A percentile compares a stretch with the other conserved stretches of the same genome.
Evolutionary conservation across 768 basidiomycete species (phyloP).

Genomic region (Tephrocybe sp.): DNA sequence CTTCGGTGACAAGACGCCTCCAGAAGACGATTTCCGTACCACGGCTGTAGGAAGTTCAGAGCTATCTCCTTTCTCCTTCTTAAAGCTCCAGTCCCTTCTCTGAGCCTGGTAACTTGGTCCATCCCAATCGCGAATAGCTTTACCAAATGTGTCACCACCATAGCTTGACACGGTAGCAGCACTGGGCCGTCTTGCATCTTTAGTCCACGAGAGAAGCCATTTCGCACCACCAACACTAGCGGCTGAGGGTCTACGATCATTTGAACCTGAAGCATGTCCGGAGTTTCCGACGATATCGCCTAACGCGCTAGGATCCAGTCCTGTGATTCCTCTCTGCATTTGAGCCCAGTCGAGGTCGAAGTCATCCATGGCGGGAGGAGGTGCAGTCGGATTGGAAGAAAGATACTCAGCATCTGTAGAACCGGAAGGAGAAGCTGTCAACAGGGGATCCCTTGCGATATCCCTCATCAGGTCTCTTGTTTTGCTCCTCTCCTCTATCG

Average conservation of each 20-base stretch:
- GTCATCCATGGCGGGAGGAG: slow-evolving; percentile 29
- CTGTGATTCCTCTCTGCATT: slow-evolving; percentile 33
- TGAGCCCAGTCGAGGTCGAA: slow-evolving; percentile 44
- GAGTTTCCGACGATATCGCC: slow-evolving; percentile 24
- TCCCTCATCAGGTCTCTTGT: slow-evolving; percentile 25
- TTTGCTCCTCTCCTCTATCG: slow-evolving; percentile 41
- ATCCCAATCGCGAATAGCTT: slow-evolving; percentile 38
- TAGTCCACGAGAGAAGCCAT: slow-evolving; percentile 22
- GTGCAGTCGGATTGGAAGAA: neutral
- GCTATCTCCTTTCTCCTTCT: slow-evolving; percentile 47
- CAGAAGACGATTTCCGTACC: slow-evolving; percentile 22
- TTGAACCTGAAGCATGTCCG: slow-evolving; percentile 5
- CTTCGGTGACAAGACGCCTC: slow-evolving; percentile 28
- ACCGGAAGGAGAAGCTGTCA: neutral
- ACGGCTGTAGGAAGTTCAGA: slow-evolving; percentile 5
- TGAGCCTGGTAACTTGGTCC: slow-evolving; percentile 45
- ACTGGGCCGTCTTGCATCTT: slow-evolving; percentile 38
- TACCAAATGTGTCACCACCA: slow-evolving; percentile 42
- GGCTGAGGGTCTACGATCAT: slow-evolving; percentile 17
- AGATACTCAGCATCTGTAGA: neutral
- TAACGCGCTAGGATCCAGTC: slow-evolving; percentile 25
- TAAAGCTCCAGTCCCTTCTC: slow-evolving; percentile 59
- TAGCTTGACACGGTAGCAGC: slow-evolving; percentile 39
- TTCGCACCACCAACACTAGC: slow-evolving; percentile 8
- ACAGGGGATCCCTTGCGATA: slow-evolving; percentile 1